These are phyloP conservation scores for Acrodontium crateriforme DNA, from an alignment of 2,329 filamentous ascomycete genomes.

Conservation along the genomic window DNA sequence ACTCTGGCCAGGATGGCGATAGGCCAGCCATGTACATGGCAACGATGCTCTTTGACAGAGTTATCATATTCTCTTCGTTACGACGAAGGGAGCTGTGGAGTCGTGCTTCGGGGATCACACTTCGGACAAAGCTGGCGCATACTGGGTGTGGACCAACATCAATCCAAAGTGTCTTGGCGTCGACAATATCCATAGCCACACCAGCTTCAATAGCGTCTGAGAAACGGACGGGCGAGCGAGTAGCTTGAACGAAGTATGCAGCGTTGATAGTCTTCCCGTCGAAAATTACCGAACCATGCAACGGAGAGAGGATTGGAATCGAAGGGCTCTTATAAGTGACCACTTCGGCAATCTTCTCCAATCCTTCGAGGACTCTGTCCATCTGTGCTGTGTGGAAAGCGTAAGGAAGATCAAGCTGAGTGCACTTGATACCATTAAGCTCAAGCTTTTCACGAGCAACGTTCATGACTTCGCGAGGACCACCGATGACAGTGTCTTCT, in stretches of 20 bases:
- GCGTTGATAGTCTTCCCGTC: slow-evolving; percentile 7
- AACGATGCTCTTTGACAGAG: slow-evolving; percentile 23
- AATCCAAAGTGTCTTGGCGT: slow-evolving; percentile 9
- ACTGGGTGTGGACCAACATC: slow-evolving; percentile 10
- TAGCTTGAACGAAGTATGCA: slow-evolving; percentile 9
- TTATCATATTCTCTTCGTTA: background rate
- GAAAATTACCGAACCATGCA: slow-evolving; percentile 11
- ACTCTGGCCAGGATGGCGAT: slow-evolving; percentile 29
- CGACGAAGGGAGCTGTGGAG: slow-evolving; percentile 2
- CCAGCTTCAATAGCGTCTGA: slow-evolving; percentile 13
- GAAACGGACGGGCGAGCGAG: slow-evolving; percentile 29
- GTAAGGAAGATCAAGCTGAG: slow-evolving; percentile 12
- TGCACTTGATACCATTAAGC: slow-evolving; percentile 2
- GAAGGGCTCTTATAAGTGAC: slow-evolving; percentile 12
- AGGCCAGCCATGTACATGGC: slow-evolving; percentile 30
- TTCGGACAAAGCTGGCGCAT: slow-evolving; percentile 3
- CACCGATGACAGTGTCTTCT: slow-evolving; percentile 11
- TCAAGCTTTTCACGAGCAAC: slow-evolving; percentile 3
- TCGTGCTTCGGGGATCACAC: background rate
- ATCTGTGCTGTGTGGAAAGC: slow-evolving; percentile 21
- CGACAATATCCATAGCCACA: slow-evolving; percentile 2
- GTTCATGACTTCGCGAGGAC: slow-evolving; percentile 5
- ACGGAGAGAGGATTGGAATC: slow-evolving; percentile 18
- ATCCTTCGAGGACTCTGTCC: slow-evolving; percentile 13
- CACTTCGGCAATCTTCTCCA: slow-evolving; percentile 5